A percentile compares a stretch with the other conserved stretches of the same genome.
These are phyloP conservation scores for Clonostachys sp. DNA, from an alignment of 2,329 filamentous ascomycete genomes.

Conservation along the genomic window DNA sequence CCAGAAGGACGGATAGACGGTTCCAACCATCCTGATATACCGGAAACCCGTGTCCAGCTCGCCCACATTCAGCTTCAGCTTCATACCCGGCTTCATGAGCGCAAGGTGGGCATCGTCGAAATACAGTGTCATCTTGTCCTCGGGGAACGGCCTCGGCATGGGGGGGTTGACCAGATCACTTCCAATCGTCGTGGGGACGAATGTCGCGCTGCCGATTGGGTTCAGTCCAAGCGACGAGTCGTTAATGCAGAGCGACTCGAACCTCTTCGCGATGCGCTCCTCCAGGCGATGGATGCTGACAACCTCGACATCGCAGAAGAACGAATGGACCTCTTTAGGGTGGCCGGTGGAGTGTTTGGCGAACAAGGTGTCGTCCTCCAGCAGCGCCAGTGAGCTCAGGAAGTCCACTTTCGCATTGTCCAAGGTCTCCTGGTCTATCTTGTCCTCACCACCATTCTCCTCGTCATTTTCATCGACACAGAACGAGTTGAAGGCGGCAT, in stretches of 20 bases:
- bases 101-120: constrained; percentile 55
- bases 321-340: constrained; percentile 31
- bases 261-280: constrained; percentile 30
- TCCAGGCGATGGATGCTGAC: constrained; percentile 40
- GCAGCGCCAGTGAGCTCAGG: background rate
- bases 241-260: constrained; percentile 28
- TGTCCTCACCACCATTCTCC: constrained; percentile 17
- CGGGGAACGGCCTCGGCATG: constrained; percentile 2
- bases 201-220: constrained; percentile 37
- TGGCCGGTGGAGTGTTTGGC: constrained; percentile 30
- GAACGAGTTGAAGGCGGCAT: constrained; percentile 67
- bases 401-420: background rate
- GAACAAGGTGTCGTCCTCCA: constrained; percentile 20
- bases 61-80: constrained; percentile 49
- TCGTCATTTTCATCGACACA: constrained; percentile 26
- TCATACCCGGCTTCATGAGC: constrained; percentile 61
- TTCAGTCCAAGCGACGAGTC: constrained; percentile 23
- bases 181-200: constrained; percentile 39
- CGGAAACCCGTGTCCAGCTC: constrained; percentile 57
- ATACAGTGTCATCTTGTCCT: constrained; percentile 44
- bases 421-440: constrained; percentile 10
- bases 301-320: constrained; percentile 58
- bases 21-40: constrained; percentile 57
- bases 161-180: constrained; percentile 37
- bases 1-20: constrained; percentile 58